Evolutionary conservation across 768 basidiomycete species (phyloP).

Genomic region (Boletus sensibilis): DNA sequence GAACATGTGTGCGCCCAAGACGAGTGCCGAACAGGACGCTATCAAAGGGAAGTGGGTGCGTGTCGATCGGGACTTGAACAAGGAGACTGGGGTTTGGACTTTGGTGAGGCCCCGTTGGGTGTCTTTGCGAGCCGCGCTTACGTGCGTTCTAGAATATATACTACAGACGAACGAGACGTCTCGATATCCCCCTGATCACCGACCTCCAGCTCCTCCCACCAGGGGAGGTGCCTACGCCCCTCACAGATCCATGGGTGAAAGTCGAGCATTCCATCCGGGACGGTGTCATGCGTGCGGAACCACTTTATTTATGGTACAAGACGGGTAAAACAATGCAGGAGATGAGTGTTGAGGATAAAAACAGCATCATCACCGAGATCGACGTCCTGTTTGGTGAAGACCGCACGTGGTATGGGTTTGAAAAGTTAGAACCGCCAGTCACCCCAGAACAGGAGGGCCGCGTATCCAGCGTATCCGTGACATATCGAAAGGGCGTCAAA

Average conservation of each 20-base stretch:
- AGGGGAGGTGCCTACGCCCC: slow-evolving; percentile 47
- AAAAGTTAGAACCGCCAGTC: slow-evolving; percentile 64
- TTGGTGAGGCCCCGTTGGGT: slow-evolving; percentile 44
- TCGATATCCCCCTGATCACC: slow-evolving; percentile 77
- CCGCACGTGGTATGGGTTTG: slow-evolving; percentile 83
- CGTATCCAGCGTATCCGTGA: slow-evolving; percentile 58
- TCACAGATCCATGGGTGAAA: slow-evolving; percentile 59
- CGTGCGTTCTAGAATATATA: slow-evolving; percentile 53
- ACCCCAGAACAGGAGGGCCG: slow-evolving; percentile 40
- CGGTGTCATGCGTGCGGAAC: slow-evolving; percentile 55
- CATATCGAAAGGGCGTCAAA: slow-evolving; percentile 72
- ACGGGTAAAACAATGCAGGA: slow-evolving; percentile 60
- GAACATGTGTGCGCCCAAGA: slow-evolving; percentile 64
- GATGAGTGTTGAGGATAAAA: slow-evolving; percentile 56
- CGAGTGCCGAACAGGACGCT: slow-evolving; percentile 71
- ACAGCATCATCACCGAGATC: slow-evolving; percentile 82
- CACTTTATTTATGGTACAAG: slow-evolving; percentile 79
- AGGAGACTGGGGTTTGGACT: slow-evolving; percentile 55
- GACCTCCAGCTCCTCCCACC: slow-evolving; percentile 65
- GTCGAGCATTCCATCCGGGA: slow-evolving; percentile 60
- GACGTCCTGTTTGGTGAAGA: slow-evolving; percentile 88
- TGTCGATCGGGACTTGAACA: slow-evolving; percentile 79
- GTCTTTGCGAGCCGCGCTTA: not conserved
- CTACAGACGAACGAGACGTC: slow-evolving; percentile 81
- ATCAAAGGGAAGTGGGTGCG: slow-evolving; percentile 88